Base-by-base conservation (phyloP, 2,329 filamentous ascomycete species). In the Xylariomycetidae sp. region DNA sequence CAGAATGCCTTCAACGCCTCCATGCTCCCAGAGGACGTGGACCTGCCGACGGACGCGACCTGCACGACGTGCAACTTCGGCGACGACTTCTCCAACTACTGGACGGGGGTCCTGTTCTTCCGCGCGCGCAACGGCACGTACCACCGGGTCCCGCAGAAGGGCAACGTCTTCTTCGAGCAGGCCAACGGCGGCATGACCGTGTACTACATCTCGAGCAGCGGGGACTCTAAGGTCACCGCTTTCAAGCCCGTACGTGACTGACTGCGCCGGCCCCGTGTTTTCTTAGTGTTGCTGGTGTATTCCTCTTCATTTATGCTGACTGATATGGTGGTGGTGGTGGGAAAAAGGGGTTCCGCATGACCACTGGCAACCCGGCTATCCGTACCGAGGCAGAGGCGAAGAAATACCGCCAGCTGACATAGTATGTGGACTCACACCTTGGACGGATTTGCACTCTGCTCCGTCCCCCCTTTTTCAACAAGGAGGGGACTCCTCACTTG, bases 51-150 rank as follows among this genome's bases (percentile, higher is more conserved):
- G 20, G 11, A 39, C 6, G 52, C 62, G 4, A 61, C 55, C 9
- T 67, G 64, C 52, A 67, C 64, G 2, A 64, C 53, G 2, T 67
- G 63, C 45, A 58, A 57, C n/a, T 62, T 64, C 30, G 54, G 53
- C n/a, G 58, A 67, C 17, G 63, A 66, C 38, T 54, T 61, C 37
- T 60, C 53, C 37, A 64, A 66, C 45, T 64, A 64, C 52, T 64
- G 59, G 61, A 64, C 61, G 1, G 60, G 60, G 8, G 60, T 61
- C 25, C 28, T 66, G 31, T 64, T 61, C 50, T 64, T 62, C 47
- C 49, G 52, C 12, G 59, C 59, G 9, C 51, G 56, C 14, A 63
- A 63, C 35, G 58, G 59, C 18, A 66, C 48, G 33, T 55, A 49
- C 50, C 56, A 53, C 30, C 41, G 48, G n/a, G 48, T 53, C 5